Conservation (phyloP, 805 yeast genomes). For the Hanseniaspora lindneri region DNA sequence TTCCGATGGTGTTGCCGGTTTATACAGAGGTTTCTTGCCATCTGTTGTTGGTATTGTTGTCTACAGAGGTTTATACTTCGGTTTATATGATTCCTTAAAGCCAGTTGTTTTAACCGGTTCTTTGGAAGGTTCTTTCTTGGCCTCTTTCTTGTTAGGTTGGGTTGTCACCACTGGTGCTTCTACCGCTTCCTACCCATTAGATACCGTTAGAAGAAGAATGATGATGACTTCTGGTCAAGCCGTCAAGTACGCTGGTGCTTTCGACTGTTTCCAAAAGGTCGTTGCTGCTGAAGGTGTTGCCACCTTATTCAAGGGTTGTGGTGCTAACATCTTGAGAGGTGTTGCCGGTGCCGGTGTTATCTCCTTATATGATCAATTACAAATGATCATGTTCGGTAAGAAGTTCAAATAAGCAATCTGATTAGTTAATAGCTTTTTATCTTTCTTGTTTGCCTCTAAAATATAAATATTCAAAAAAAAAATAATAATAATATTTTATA, state of each 20-base stretch:
- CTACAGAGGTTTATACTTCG: constrained; percentile 98
- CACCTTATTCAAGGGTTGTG: constrained; percentile 97
- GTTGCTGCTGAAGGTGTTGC: constrained; percentile 91
- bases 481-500: background rate
- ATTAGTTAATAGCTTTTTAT: background rate
- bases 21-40: constrained; percentile 98
- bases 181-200: constrained; percentile 97
- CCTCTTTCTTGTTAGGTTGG: constrained; percentile 96
- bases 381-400: constrained; percentile 90
- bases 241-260: constrained; percentile 89
- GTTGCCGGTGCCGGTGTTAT: constrained; percentile 99
- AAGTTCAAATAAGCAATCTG: constrained; percentile 51
- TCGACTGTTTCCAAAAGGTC: constrained; percentile 82
- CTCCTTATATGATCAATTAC: constrained; percentile 94
- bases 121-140: constrained; percentile 86
- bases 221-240: constrained; percentile 99
- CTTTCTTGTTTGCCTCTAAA: background rate
- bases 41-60: constrained; percentile 95
- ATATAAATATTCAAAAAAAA: background rate
- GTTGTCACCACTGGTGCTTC: constrained; percentile 97
- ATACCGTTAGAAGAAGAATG: constrained; percentile 99
- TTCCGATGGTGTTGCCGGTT: constrained; percentile 94
- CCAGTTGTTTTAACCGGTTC: constrained; percentile 91
- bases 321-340: constrained; percentile 99
- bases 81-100: constrained; percentile 92